Percentiles rank a stretch among this genome's conserved stretches.
Conservation (phyloP, 306 rosid genomes). For the Crotalaria pallida region DNA sequence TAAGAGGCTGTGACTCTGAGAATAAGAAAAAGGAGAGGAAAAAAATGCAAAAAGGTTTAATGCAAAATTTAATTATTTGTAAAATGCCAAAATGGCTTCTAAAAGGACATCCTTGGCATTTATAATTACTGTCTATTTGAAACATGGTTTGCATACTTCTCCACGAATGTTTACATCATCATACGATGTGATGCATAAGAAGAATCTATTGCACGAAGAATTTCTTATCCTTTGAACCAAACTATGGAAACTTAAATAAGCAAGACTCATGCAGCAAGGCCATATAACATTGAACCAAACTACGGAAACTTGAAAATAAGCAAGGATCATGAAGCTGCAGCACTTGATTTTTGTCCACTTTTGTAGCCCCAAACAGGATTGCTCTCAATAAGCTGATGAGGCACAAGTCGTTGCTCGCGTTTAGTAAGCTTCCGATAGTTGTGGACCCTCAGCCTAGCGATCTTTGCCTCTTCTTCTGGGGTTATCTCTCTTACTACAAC, state of each 20-base stretch:
- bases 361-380: conserved; percentile 84
- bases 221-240: no score
- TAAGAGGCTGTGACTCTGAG: no score
- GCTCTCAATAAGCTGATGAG: conserved; percentile 84
- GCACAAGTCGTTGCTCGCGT: conserved; percentile 72
- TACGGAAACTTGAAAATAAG: background rate
- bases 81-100: background rate
- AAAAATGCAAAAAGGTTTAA: background rate
- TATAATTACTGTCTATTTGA: background rate
- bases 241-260: no score
- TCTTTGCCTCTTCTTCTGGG: conserved; percentile 78
- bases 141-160: background rate
- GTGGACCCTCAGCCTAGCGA: conserved; percentile 75
- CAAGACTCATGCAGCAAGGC: background rate
- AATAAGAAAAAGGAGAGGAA: no score
- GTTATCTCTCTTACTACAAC: conserved; percentile 83
- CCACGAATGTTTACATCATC: background rate
- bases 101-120: background rate
- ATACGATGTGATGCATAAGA: background rate
- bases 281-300: background rate
- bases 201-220: background rate
- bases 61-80: conserved; percentile 10
- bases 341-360: conserved; percentile 25
- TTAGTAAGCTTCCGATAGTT: conserved; percentile 65
- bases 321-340: conserved; percentile 30